Evolutionary conservation across 768 basidiomycete genomes (phyloP), one percentile per base, ranked within the genome.

Genomic region (Pleurotus cornucopiae): DNA sequence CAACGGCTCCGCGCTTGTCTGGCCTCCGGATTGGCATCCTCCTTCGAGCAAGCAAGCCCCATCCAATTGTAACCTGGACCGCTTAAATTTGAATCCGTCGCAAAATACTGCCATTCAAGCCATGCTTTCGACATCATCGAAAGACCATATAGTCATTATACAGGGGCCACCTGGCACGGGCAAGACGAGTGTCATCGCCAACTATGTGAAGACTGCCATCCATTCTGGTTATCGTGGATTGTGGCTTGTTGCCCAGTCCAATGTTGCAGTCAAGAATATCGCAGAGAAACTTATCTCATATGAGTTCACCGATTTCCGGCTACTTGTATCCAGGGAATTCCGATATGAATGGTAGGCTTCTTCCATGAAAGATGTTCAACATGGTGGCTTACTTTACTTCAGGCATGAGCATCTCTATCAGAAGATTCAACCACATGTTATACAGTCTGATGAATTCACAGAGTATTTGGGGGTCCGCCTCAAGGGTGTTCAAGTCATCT

Each of bases 221-320:
- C 60, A 66, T 23, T 62, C 63, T 46, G 73, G 72, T 0, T 63
- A 68, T 16, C 61, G 66, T 59, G 84, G 87, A 0, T 83, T 91
- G 11, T 94, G 89, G 88, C 80, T 94, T 4, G 73, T 91, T 64
- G 89, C 91, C 34, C 88, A 94, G 64, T 88, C 87, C 14, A 94
- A 94, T 73, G 83, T 93, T 48, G 91, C 89, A 46, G 91, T 93
- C 18, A 92, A 91, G 68, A 93, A 94, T 61, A 92, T 94, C 71
- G 91, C 89, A 52, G 87, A 89, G 63, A 90, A 91, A 71, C 71
- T 94, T 14, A 68, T 74, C n/a, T 68, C 76, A 6, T 72, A 79
- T 63, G 76, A 71, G 0, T 81, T 89, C 57, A 44, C 61, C 2
- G 60, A 79, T 6, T 94, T 84, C 79, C 83, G 73, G 58, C 73